Evolutionary conservation across 2,329 filamentous ascomycete genomes (phyloP), one percentile per base, ranked within the genome.

Genomic region (Botryotinia globosa): DNA sequence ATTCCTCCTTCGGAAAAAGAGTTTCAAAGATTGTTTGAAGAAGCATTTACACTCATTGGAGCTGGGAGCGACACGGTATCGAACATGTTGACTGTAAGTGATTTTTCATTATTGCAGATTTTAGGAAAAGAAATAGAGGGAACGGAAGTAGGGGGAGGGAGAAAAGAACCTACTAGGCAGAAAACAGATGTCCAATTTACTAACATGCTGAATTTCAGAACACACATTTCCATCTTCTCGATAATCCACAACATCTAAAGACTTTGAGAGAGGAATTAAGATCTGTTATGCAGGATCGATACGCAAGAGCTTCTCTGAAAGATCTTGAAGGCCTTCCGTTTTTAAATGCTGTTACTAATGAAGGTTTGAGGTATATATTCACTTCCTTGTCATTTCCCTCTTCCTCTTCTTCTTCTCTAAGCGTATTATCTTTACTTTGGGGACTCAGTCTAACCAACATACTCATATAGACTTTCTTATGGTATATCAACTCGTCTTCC

Each of bases 41-140:
- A 76, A 68, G 77, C 72, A 16, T 74, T 76, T 54, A 73, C 72
- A 37, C 65, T 77, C 0, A 66, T 78, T 71, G 76, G 73, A 32
- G 76, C 77, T 25, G 77, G 77, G 12, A 64, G 72, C 4, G 76
- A 76, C 67, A 76, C 76, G 3, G 73, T 73, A 3, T 75, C 75
- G 10, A 73, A 73, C 56, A 61, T 72, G 5, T 59, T 78, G 12
- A 71, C 72, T 37, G 64, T 66, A 22, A 37, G 45, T 29, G 10
- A 3, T 34, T 22, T 16, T 16, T 9, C 6, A 34, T 34, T 22
- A 3, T 34, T 37, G 20, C 3, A 14, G 10, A 22, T 59, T 25
- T 59, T 0, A 18, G 12, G 29, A 25, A 7, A 39, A 39, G 12
- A 4, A 39, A 39, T 14, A 37, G 12, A 39, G 6, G 4, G n/a